A percentile compares a stretch with the other conserved stretches of the same genome.
Conservation (phyloP, 306 rosid species). For the Lithocarpus polystachyus region DNA sequence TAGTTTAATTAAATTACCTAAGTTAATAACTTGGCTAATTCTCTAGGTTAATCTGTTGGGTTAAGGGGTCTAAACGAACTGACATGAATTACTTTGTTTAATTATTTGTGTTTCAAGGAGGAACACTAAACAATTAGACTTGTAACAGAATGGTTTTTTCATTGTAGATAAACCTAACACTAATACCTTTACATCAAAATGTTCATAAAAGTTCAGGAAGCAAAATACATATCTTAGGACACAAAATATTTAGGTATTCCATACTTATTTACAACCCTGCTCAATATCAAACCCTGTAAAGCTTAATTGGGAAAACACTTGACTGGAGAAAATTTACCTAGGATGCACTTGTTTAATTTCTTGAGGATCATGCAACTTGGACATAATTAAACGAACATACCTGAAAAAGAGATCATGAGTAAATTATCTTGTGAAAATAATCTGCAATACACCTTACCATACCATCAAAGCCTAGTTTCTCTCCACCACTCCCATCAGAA, state of each 20-base stretch:
- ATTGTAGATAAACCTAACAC: not conserved
- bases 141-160: not conserved
- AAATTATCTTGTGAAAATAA: not conserved
- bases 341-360: conserved; percentile 69
- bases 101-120: not conserved
- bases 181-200: not conserved
- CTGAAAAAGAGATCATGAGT: conserved; percentile 42
- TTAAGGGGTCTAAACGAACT: too few species aligned
- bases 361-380: conserved; percentile 57
- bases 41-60: too few species aligned
- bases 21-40: too few species aligned
- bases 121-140: not conserved
- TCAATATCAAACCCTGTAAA: conserved; percentile 5
- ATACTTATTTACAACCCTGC: not conserved
- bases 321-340: conserved; percentile 46
- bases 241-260: not conserved
- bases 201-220: not conserved
- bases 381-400: conserved; percentile 76
- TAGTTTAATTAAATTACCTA: too few species aligned
- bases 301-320: conserved; percentile 17
- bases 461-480: not conserved
- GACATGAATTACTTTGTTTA: not conserved
- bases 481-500: not conserved
- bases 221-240: not conserved
- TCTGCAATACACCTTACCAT: not conserved